phyloP scores from a whole-genome alignment of 2,329 filamentous ascomycete genomes.

The Penicillium sclerotiorum region DNA sequence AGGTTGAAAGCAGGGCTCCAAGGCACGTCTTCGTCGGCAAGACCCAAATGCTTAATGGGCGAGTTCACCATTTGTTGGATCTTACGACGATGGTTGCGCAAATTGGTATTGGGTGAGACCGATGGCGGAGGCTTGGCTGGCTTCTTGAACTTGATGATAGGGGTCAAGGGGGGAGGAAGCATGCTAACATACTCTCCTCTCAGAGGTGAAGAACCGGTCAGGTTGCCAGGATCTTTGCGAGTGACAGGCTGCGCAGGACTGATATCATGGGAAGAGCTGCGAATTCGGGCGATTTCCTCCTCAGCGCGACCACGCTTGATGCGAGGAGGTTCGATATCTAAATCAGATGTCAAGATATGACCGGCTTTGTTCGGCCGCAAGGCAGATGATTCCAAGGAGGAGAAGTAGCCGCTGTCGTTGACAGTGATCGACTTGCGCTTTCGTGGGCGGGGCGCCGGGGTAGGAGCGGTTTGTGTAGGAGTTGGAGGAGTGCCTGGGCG shows the following conservation, averaged over 20 bases:
- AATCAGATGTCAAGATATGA: constrained; percentile 72
- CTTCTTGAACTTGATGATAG: constrained; percentile 77
- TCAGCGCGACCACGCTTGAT: constrained; percentile 90
- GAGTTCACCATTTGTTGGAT: constrained; percentile 82
- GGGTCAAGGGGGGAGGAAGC: constrained; percentile 77
- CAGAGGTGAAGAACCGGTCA: constrained; percentile 68
- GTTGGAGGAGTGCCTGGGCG: constrained; percentile 74
- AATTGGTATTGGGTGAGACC: constrained; percentile 88
- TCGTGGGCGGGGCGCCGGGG: constrained; percentile 65
- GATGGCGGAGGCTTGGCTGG: constrained; percentile 69
- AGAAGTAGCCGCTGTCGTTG: constrained; percentile 96
- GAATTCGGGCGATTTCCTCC: constrained; percentile 90
- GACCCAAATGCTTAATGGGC: constrained; percentile 57
- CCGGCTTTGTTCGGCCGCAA: constrained; percentile 69
- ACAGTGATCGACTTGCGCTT: constrained; percentile 79
- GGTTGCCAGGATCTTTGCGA: constrained; percentile 35
- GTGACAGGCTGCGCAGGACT: constrained; percentile 68
- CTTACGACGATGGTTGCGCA: constrained; percentile 82
- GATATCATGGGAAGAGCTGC: constrained; percentile 82
- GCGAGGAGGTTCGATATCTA: constrained; percentile 71
- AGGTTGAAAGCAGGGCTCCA: constrained; percentile 57
- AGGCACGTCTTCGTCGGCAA: constrained; percentile 44
- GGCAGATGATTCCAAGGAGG: constrained; percentile 88
- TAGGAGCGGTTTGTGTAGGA: constrained; percentile 65
- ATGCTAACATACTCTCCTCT: constrained; percentile 60